phyloP scores from a whole-genome alignment of 192 early-diverging fungal genomes.

The Tieghemiomyces parasiticus region DNA sequence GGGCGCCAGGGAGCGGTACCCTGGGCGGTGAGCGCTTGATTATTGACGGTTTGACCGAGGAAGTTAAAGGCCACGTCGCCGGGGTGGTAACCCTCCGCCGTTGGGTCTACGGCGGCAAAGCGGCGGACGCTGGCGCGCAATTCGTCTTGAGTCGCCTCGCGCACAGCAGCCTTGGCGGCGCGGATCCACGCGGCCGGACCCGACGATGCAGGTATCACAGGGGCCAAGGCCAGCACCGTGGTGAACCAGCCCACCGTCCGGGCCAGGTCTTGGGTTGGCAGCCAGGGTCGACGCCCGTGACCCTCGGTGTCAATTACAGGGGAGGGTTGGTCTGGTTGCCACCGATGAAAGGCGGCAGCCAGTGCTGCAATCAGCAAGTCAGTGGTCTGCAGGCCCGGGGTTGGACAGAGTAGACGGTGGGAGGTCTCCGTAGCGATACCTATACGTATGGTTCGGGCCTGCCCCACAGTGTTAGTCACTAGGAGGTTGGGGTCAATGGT shows the following conservation, averaged over 20 bases:
- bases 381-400: background rate
- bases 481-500: background rate
- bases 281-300: background rate
- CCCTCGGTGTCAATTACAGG: too few species aligned
- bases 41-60: background rate
- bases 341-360: too few species aligned
- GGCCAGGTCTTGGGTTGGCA: background rate
- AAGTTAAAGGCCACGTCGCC: slow-evolving; percentile 1
- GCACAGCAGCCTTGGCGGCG: background rate
- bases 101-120: background rate
- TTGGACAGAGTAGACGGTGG: background rate
- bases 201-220: background rate
- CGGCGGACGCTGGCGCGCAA: background rate
- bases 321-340: too few species aligned
- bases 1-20: background rate
- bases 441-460: too few species aligned
- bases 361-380: background rate
- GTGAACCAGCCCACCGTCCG: background rate
- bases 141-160: background rate
- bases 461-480: too few species aligned
- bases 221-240: background rate
- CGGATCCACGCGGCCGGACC: background rate
- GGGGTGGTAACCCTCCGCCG: too few species aligned
- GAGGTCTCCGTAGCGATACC: too few species aligned
- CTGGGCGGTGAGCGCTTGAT: background rate